These are phyloP conservation scores for Microascus cirrosus DNA, from an alignment of 2,329 filamentous ascomycete genomes.

Conservation along the genomic window DNA sequence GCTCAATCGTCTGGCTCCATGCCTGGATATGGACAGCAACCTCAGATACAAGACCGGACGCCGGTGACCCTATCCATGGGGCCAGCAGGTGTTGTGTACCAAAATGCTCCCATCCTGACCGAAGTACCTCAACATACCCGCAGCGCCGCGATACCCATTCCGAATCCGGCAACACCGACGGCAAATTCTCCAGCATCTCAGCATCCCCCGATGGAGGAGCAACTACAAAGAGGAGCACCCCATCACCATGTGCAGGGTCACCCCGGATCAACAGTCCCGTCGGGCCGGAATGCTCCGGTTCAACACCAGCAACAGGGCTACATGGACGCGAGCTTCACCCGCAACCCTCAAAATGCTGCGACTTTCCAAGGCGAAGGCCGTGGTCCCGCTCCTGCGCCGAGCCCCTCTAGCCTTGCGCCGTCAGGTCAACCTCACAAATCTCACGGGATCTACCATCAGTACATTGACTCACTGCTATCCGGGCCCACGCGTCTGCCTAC, in stretches of 20 bases:
- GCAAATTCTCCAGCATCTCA: neutral
- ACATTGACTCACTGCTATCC: neutral
- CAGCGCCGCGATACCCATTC: neutral
- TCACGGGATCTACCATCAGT: neutral
- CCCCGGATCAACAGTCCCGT: neutral
- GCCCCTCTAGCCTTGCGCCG: neutral
- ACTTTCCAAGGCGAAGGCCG: neutral
- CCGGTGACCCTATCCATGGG: neutral
- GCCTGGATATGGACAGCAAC: neutral
- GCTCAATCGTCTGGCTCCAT: neutral
- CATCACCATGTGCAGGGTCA: neutral
- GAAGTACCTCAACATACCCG: neutral
- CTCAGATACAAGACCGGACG: neutral
- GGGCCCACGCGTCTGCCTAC: neutral
- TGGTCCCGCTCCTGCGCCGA: neutral
- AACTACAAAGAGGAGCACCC: neutral
- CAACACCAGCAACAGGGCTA: neutral
- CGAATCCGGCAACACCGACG: neutral
- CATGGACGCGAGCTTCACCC: neutral
- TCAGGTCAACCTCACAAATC: neutral
- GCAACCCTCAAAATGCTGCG: neutral
- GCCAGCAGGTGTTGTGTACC: neutral
- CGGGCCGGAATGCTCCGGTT: neutral
- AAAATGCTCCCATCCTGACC: neutral
- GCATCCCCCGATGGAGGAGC: neutral